Conservation (phyloP, 495 filamentous ascomycete species). For the Gamarada debralockiae region DNA sequence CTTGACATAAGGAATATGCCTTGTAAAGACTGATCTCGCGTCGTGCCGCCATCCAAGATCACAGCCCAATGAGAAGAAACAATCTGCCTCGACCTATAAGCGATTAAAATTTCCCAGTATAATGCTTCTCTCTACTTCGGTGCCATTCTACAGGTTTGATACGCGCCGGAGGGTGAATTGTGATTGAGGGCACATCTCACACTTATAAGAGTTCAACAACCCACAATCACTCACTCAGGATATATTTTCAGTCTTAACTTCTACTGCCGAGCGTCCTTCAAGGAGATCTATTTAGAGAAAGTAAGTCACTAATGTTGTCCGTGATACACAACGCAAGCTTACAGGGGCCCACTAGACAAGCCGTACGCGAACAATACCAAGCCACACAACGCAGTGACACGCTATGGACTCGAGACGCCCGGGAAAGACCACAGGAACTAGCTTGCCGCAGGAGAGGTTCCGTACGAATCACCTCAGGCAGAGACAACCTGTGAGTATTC, state of each 20-base stretch:
- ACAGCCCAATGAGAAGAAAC: not conserved
- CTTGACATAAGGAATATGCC: slow-evolving; percentile 6
- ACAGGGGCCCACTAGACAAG: not conserved
- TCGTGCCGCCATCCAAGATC: not conserved
- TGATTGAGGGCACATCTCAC: slow-evolving; percentile 4
- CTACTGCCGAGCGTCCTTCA: slow-evolving; percentile 3
- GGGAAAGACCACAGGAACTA: slow-evolving; percentile 6
- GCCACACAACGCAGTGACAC: not conserved
- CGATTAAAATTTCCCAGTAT: not conserved
- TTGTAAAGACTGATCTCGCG: not conserved
- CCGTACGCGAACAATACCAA: slow-evolving; percentile 4
- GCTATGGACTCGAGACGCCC: slow-evolving; percentile 4
- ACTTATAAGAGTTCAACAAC: slow-evolving; percentile 9
- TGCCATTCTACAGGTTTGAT: slow-evolving; percentile 7
- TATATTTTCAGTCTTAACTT: slow-evolving; percentile 7
- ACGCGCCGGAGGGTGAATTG: slow-evolving; percentile 4
- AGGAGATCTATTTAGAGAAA: slow-evolving; percentile 5
- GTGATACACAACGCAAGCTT: slow-evolving; percentile 1
- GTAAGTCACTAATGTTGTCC: slow-evolving; percentile 3
- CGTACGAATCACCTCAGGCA: slow-evolving; percentile 3
- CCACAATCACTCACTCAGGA: not conserved
- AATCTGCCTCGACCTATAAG: not conserved
- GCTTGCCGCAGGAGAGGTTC: slow-evolving; percentile 1
- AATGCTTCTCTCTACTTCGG: slow-evolving; percentile 4
- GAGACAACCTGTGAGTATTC: slow-evolving; percentile 4